These are phyloP conservation scores for Purpureocillium lavendulum DNA, from an alignment of 2,329 filamentous ascomycete genomes.

Conservation along the genomic window DNA sequence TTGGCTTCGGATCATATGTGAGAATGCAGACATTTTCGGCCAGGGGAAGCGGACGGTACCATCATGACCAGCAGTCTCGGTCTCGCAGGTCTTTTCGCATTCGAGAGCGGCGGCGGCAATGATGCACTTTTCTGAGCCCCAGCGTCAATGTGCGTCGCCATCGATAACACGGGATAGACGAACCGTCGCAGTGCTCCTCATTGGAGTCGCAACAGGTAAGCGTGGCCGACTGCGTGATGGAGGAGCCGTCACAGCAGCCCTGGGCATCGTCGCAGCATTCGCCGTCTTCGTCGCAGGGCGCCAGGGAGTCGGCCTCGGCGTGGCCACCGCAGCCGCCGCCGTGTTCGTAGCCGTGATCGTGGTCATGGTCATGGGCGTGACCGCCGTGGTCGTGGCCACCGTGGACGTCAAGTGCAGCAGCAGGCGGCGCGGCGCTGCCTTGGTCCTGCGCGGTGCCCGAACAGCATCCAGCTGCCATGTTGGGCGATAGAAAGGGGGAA, in stretches of 20 bases:
- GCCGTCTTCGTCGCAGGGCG: conserved; percentile 1
- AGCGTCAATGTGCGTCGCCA: conserved; percentile 1
- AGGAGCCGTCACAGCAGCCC: conserved; percentile 10
- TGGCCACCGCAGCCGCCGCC: not conserved
- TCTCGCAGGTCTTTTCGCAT: conserved; percentile 20
- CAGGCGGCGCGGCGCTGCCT: conserved; percentile 2
- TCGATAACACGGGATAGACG: not conserved
- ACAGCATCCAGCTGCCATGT: conserved; percentile 9
- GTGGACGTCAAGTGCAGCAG: not conserved
- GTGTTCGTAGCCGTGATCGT: not conserved
- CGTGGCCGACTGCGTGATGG: conserved; percentile 4
- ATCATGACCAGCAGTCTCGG: conserved; percentile 9
- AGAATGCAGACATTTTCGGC: too few relatives aligned
- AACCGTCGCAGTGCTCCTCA: conserved; percentile 18
- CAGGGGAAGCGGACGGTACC: conserved; percentile 9
- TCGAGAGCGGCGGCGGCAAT: conserved; percentile 18
- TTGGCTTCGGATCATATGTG: conserved; percentile 5
- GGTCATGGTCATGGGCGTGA: not conserved
- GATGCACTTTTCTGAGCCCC: conserved; percentile 21
- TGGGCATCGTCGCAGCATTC: conserved; percentile 8
- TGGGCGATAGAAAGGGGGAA: not conserved
- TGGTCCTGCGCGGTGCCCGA: not conserved
- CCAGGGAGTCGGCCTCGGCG: not conserved
- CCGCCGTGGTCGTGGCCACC: not conserved
- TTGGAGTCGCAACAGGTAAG: conserved; percentile 16